Evolutionary conservation across 2,329 filamentous ascomycete species (phyloP).

Genomic region (Scedosporium aurantiacum): DNA sequence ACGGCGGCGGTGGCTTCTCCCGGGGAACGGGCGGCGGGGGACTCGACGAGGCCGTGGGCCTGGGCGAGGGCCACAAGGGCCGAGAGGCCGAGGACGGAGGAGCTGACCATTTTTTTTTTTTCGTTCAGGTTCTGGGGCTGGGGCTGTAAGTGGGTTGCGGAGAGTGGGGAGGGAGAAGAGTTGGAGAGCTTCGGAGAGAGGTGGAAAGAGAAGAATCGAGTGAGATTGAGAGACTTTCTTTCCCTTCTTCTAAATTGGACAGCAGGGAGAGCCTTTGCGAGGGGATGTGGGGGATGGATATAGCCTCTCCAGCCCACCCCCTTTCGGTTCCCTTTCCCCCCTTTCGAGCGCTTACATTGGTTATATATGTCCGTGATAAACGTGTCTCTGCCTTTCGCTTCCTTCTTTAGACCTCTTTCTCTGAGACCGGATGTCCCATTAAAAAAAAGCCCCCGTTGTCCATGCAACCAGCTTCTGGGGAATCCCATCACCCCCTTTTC

Average conservation of each 20-base stretch:
- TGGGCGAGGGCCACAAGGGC: neutral
- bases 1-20: constrained; percentile 5
- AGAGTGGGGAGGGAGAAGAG: neutral
- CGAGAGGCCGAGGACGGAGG: constrained; percentile 2
- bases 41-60: constrained; percentile 4
- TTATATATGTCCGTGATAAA: neutral
- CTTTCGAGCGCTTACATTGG: neutral
- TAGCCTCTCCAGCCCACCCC: neutral
- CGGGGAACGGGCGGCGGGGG: constrained; percentile 1
- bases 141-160: neutral
- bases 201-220: neutral
- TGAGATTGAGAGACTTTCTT: neutral
- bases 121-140: neutral
- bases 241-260: neutral
- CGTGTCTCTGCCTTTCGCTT: neutral
- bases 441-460: neutral
- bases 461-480: neutral
- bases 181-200: neutral
- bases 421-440: neutral
- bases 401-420: neutral
- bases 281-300: neutral
- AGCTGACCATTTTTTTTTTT: constrained; percentile 1
- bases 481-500: neutral
- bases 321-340: neutral
- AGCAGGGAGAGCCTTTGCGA: neutral